A percentile compares a stretch with the other conserved stretches of the same genome.
These are phyloP conservation scores for Podila verticillata DNA, from an alignment of 192 early-diverging fungal species.

Conservation along the genomic window DNA sequence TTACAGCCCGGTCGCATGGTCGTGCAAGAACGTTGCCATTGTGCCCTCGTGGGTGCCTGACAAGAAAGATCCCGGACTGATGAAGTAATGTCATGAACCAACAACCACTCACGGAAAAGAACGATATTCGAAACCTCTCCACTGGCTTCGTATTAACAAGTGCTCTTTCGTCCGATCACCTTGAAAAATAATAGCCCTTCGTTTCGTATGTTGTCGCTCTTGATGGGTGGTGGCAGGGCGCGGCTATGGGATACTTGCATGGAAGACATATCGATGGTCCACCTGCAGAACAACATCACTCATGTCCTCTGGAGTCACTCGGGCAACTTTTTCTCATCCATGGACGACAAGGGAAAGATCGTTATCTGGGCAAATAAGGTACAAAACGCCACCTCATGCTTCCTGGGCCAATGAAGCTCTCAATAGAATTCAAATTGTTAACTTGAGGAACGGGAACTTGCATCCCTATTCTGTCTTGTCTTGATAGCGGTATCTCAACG, in stretches of 20 bases:
- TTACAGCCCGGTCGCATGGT: conserved; percentile 45
- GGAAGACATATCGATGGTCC: conserved; percentile 42
- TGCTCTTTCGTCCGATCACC: not conserved
- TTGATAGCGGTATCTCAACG: conserved; percentile 39
- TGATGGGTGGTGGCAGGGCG: conserved; percentile 25
- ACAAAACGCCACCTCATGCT: not conserved
- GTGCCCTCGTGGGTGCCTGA: conserved; percentile 48
- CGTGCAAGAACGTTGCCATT: conserved; percentile 42
- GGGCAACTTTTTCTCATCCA: conserved; percentile 31
- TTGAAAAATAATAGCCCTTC: conserved; percentile 24
- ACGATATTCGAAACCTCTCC: not conserved
- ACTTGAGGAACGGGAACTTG: not conserved
- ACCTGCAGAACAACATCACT: conserved; percentile 39
- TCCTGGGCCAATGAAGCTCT: not conserved
- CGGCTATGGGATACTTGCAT: conserved; percentile 43
- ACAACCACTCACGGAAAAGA: not conserved
- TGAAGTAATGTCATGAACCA: conserved; percentile 28
- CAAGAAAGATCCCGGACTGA: conserved; percentile 33
- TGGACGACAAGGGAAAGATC: conserved; percentile 49
- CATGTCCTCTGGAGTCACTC: conserved; percentile 42
- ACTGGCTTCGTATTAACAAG: not conserved
- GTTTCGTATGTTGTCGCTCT: conserved; percentile 29
- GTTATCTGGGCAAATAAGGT: conserved; percentile 50
- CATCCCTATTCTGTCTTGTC: not conserved
- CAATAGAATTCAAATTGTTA: no score